Percentiles rank a stretch among this genome's conserved stretches.
Evolutionary conservation across 768 basidiomycete genomes (phyloP).

Genomic region (Xerocomellus intermedius): DNA sequence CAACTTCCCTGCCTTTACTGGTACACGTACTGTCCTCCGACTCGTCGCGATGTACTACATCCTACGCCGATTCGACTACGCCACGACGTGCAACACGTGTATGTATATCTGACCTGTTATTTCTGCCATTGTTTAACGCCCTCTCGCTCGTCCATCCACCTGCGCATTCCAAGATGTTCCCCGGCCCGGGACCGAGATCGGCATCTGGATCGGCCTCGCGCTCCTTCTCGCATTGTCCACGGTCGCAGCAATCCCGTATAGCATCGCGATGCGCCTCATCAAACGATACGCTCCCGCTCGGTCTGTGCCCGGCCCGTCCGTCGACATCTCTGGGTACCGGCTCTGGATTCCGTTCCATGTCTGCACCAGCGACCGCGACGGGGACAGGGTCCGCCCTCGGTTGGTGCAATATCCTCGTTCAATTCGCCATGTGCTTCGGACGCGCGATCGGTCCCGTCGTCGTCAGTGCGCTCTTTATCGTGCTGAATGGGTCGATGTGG

Average conservation of each 20-base stretch:
- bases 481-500: no score
- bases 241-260: conserved; percentile 27
- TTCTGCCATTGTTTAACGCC: conserved; percentile 2
- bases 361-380: no score
- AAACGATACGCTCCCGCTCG: conserved; percentile 39
- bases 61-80: conserved; percentile 10
- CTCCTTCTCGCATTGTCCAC: conserved; percentile 39
- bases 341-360: no score
- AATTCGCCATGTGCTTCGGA: no score
- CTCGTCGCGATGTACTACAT: conserved; percentile 44
- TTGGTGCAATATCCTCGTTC: no score
- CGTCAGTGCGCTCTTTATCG: no score
- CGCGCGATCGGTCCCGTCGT: no score
- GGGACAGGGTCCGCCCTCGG: no score
- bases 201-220: conserved; percentile 50
- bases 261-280: conserved; percentile 57
- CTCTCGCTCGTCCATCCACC: neutral
- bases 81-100: neutral
- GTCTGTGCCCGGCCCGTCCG: conserved; percentile 37
- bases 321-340: no score
- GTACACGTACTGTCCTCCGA: conserved; percentile 48
- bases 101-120: conserved; percentile 2
- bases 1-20: conserved; percentile 50
- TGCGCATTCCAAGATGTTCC: neutral
- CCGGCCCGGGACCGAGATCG: neutral